Evolutionary conservation across 345 rosid species (phyloP).

Genomic region (Eucalyptus pauciflora): DNA sequence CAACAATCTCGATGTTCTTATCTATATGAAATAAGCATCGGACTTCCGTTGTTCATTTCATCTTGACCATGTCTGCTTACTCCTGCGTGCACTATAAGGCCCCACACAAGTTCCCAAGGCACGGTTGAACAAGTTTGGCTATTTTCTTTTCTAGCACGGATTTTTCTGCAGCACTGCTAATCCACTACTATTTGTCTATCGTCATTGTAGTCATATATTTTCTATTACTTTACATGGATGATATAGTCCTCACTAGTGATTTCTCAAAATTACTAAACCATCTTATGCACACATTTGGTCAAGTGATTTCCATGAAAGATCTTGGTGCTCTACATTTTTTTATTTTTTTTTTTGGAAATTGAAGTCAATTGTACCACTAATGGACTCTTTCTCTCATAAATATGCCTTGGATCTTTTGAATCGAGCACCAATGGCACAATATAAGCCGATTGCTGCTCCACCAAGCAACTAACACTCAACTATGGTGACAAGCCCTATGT

Average conservation of each 20-base stretch:
- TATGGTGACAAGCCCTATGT: background rate
- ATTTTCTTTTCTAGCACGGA: background rate
- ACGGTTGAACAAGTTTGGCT: rapidly evolving
- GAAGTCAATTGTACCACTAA: background rate
- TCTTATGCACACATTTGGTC: background rate
- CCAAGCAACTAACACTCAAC: background rate
- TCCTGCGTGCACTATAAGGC: rapidly evolving
- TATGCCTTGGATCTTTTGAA: background rate
- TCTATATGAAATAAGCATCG: rapidly evolving
- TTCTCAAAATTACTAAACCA: no score
- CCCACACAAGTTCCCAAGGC: background rate
- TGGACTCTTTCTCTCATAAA: background rate
- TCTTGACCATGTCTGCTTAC: background rate
- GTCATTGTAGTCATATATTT: rapidly evolving
- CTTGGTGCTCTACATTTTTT: background rate
- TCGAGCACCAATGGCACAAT: background rate
- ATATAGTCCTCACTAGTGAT: no score
- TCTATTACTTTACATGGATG: no score
- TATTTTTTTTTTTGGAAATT: background rate
- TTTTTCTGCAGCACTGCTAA: rapidly evolving
- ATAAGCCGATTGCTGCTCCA: background rate
- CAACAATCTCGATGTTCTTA: background rate
- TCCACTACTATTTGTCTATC: background rate
- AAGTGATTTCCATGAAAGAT: background rate
- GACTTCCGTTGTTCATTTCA: rapidly evolving